phyloP scores from a whole-genome alignment of 179 eudicot genomes.

The Carnegiea gigantea region DNA sequence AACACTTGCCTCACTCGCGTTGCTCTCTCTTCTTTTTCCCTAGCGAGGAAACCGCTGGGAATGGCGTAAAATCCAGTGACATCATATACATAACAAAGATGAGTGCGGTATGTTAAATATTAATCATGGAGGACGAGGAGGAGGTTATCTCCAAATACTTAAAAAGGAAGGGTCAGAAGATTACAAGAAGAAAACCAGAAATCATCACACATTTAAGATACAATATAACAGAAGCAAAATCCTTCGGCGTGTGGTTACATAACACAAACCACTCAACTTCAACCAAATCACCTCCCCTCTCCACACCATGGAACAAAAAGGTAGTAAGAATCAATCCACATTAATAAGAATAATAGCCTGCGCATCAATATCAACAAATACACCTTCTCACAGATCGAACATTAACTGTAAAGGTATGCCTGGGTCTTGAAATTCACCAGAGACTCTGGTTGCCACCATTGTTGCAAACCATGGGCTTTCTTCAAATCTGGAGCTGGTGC shows the following conservation, averaged over 20 bases:
- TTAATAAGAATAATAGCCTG: not conserved
- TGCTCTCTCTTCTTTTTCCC: too few species aligned
- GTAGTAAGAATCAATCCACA: not conserved
- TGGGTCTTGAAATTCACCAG: slow-evolving; percentile 49
- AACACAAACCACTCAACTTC: slow-evolving; percentile 2
- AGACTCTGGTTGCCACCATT: slow-evolving; percentile 49
- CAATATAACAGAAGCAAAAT: too few species aligned
- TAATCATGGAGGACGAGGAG: too few species aligned
- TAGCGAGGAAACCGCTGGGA: too few species aligned
- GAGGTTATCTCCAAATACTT: too few species aligned
- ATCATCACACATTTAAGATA: too few species aligned
- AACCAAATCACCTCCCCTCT: slow-evolving; percentile 18
- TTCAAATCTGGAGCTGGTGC: slow-evolving; percentile 31
- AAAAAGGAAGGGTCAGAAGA: too few species aligned
- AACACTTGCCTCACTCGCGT: too few species aligned
- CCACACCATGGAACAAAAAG: not conserved
- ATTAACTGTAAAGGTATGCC: slow-evolving; percentile 34
- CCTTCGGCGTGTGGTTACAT: not conserved
- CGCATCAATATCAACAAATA: slow-evolving; percentile 14
- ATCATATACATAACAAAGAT: too few species aligned
- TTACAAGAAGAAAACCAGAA: too few species aligned
- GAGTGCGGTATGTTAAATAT: too few species aligned
- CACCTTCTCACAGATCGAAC: slow-evolving; percentile 5
- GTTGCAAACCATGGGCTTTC: slow-evolving; percentile 37
- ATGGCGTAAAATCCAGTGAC: too few species aligned